Base-by-base conservation (phyloP, 2,329 filamentous ascomycete species). In the Ambrosiella cleistominuta region DNA sequence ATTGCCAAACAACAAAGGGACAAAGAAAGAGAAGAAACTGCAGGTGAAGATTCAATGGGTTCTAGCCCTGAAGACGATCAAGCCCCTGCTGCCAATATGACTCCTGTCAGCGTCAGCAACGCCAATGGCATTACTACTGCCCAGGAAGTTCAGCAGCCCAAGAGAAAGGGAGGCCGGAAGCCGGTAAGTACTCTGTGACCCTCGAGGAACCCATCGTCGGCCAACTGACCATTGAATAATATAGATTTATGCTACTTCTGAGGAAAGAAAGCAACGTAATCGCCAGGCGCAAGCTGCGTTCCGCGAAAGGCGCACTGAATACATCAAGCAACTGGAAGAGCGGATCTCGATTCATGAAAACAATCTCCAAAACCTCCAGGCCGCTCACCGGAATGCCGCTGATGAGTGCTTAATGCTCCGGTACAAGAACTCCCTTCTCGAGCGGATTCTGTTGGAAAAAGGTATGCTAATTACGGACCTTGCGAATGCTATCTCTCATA, bases 391-490 rank as follows among this genome's bases (percentile, higher is more conserved):
- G 65, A 90, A 82, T 66, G 93, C 93, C 60, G 89, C 91, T 60
- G 93, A 97, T 70, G 93, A 97, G 71, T 97, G 93, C 69, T 73
- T 97, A 67, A 97, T 98, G 93, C 77, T 98, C 65, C 85, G 93
- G 60, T 98, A 97, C 71, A 97, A 97, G 75, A 98, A 97, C 70
- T 97, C 93, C 45, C 75, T 97, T 54, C 79, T 98, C 40, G 93
- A 98, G 73, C 82, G 93, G 60, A 95, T 98, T 66, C 78, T 98
- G 57, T 78, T 98, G 42, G 93, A 98, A 73, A 97, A 97, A 78
- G 90, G 89, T 93, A 72, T 42, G 60, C 19, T 37, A 54, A 13
- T 19, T 35, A 19, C 13, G 47, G 15, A 39, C 40, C 39, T 13
- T 45, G 5, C 6, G 1, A 17, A 15, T 47, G 9, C 3, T 37